Conservation (phyloP, 2,329 filamentous ascomycete genomes). For the Colletotrichum higginsianum region DNA sequence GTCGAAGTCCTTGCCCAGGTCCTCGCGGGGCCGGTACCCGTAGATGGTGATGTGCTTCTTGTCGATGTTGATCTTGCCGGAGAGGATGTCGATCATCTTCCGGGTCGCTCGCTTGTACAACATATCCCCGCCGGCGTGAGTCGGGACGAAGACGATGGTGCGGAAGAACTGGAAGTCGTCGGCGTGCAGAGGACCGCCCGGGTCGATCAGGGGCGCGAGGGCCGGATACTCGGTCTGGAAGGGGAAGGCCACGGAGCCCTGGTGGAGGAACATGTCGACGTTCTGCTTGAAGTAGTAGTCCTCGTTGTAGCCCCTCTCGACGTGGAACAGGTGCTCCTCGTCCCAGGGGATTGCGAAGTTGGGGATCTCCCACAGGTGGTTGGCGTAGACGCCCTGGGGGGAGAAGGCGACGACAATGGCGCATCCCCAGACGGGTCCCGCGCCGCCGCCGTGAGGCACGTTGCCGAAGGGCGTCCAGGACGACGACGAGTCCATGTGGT, state of each 20-base stretch:
- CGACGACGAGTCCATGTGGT: constrained; percentile 21
- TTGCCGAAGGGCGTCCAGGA: constrained; percentile 20
- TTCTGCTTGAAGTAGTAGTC: constrained; percentile 32
- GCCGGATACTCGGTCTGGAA: constrained; percentile 19
- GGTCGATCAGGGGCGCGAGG: constrained; percentile 6
- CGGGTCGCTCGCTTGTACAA: constrained; percentile 1
- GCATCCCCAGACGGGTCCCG: constrained; percentile 42
- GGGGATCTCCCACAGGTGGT: constrained; percentile 43
- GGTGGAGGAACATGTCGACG: constrained; percentile 26
- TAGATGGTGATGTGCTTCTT: constrained; percentile 28
- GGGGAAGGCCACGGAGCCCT: not conserved
- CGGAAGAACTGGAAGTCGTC: constrained; percentile 27
- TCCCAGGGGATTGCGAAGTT: constrained; percentile 22
- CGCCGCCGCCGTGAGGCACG: constrained; percentile 32
- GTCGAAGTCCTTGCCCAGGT: constrained; percentile 15
- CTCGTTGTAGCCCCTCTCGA: not conserved
- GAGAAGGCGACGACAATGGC: constrained; percentile 33
- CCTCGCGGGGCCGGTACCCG: constrained; percentile 11
- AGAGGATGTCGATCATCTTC: constrained; percentile 12
- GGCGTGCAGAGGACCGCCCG: constrained; percentile 17
- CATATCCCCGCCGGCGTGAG: constrained; percentile 10
- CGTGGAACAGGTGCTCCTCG: not conserved
- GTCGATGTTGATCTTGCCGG: constrained; percentile 17
- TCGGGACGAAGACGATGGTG: constrained; percentile 26
- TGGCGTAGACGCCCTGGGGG: constrained; percentile 38